These are phyloP conservation scores for Mycena rosella DNA, from an alignment of 768 basidiomycete genomes.

Conservation along the genomic window DNA sequence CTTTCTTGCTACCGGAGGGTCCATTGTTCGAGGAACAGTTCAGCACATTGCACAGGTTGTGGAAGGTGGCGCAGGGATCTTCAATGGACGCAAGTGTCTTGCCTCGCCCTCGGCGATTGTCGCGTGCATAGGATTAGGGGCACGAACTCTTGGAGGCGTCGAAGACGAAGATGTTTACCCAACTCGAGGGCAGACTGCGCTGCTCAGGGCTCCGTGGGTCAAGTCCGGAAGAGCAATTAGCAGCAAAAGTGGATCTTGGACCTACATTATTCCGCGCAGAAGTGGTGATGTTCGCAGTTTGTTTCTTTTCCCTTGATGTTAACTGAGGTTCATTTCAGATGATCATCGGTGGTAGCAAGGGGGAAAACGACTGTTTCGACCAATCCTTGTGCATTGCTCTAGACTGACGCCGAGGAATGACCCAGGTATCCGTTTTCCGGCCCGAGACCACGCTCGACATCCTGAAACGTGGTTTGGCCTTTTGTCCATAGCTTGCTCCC, in stretches of 20 bases:
- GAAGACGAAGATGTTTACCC: slow-evolving; percentile 83
- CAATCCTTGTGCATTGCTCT: slow-evolving; percentile 10
- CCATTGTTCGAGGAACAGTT: slow-evolving; percentile 66
- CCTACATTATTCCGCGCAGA: slow-evolving; percentile 75
- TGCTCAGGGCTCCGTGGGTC: slow-evolving; percentile 78
- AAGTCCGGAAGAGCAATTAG: slow-evolving; percentile 66
- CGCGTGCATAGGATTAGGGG: slow-evolving; percentile 80
- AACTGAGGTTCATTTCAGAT: slow-evolving; percentile 45
- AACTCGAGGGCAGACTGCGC: slow-evolving; percentile 86
- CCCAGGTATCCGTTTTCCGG: slow-evolving; percentile 72
- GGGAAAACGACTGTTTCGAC: slow-evolving; percentile 70
- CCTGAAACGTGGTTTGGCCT: slow-evolving; percentile 61
- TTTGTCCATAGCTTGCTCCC: slow-evolving; percentile 70
- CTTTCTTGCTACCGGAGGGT: slow-evolving; percentile 76
- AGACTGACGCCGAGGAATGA: background rate
- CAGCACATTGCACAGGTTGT: slow-evolving; percentile 79
- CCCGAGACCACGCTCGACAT: slow-evolving; percentile 73
- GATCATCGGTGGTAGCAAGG: slow-evolving; percentile 74
- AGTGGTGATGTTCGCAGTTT: slow-evolving; percentile 63
- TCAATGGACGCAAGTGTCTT: slow-evolving; percentile 43
- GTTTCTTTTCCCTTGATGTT: background rate
- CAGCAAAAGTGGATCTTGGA: slow-evolving; percentile 56
- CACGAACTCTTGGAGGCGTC: slow-evolving; percentile 82
- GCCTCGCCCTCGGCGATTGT: slow-evolving; percentile 67
- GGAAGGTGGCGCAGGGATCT: slow-evolving; percentile 68